Evolutionary conservation across 1,139 yeast genomes (phyloP).

Genomic region (Lodderomyces parapsilosis): DNA sequence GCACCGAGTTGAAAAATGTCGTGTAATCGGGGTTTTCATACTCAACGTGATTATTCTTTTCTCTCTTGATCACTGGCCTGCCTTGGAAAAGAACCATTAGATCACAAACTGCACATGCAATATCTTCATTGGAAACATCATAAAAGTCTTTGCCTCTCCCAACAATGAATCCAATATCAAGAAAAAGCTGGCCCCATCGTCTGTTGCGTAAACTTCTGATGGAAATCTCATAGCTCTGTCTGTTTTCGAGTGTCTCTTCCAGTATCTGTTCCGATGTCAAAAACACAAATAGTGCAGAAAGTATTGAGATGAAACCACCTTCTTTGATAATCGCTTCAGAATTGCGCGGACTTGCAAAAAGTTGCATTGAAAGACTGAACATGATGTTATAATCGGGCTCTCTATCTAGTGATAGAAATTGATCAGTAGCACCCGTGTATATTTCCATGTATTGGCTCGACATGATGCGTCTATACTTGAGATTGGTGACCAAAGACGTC

Average conservation of each 20-base stretch:
- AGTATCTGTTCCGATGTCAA: slow-evolving; percentile 50
- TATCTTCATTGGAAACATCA: slow-evolving; percentile 30
- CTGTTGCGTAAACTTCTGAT: slow-evolving; percentile 65
- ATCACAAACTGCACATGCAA: slow-evolving; percentile 57
- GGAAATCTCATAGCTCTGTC: slow-evolving; percentile 40
- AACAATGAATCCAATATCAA: slow-evolving; percentile 77
- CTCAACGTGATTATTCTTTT: slow-evolving; percentile 81
- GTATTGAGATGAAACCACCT: slow-evolving; percentile 67
- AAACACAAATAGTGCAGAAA: slow-evolving; percentile 66
- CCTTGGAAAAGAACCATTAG: slow-evolving; percentile 76
- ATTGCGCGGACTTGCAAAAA: slow-evolving; percentile 81
- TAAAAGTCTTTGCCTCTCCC: slow-evolving; percentile 63
- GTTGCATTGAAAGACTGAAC: slow-evolving; percentile 76
- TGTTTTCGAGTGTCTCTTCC: slow-evolving; percentile 50
- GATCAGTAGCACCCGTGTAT: slow-evolving; percentile 76
- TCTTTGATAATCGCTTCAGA: slow-evolving; percentile 68
- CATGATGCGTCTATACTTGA: slow-evolving; percentile 55
- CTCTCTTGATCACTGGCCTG: slow-evolving; percentile 71
- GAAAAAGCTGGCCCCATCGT: slow-evolving; percentile 80
- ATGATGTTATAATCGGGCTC: slow-evolving; percentile 83
- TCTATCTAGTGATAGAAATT: slow-evolving; percentile 66
- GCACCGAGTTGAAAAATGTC: slow-evolving; percentile 74
- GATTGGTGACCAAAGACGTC: slow-evolving; percentile 66
- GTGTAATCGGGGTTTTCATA: slow-evolving; percentile 88
- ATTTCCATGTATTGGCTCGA: slow-evolving; percentile 82